A percentile compares a stretch with the other conserved stretches of the same genome.
phyloP scores from a whole-genome alignment of 495 filamentous ascomycete species.

The Terfezia boudieri region DNA sequence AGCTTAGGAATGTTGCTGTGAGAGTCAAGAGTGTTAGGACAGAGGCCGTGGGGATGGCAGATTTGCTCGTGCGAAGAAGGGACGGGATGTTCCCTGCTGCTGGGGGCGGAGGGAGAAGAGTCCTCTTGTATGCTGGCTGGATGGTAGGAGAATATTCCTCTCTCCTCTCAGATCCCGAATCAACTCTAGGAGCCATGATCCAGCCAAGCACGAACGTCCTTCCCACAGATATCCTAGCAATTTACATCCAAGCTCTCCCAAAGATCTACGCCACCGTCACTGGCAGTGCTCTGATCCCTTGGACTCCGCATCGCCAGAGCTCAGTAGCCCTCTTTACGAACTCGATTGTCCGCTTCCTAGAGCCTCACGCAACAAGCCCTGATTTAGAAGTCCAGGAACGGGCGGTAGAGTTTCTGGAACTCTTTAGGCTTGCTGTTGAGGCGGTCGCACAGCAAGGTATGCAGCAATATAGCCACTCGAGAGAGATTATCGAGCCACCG shows the following conservation, averaged over 20 bases:
- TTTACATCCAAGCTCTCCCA: conserved; percentile 66
- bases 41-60: conserved; percentile 63
- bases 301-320: conserved; percentile 44
- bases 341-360: conserved; percentile 57
- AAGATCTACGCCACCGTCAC: conserved; percentile 58
- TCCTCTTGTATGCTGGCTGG: conserved; percentile 56
- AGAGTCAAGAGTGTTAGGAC: conserved; percentile 59
- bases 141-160: conserved; percentile 64
- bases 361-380: conserved; percentile 54
- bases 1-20: conserved; percentile 76
- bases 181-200: conserved; percentile 47
- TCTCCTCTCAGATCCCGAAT: conserved; percentile 36
- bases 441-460: conserved; percentile 39
- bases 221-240: conserved; percentile 39
- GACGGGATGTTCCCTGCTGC: conserved; percentile 26
- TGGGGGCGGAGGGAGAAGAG: conserved; percentile 25
- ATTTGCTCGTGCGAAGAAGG: conserved; percentile 39
- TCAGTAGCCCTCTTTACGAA: conserved; percentile 52
- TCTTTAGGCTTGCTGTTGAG: conserved; percentile 65
- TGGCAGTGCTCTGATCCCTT: conserved; percentile 29
- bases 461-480: conserved; percentile 9
- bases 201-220: conserved; percentile 39
- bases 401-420: conserved; percentile 72
- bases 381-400: conserved; percentile 90
- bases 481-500: conserved; percentile 36